phyloP scores from a whole-genome alignment of 495 filamentous ascomycete species.

The Thermochaetoides thermophila region DNA sequence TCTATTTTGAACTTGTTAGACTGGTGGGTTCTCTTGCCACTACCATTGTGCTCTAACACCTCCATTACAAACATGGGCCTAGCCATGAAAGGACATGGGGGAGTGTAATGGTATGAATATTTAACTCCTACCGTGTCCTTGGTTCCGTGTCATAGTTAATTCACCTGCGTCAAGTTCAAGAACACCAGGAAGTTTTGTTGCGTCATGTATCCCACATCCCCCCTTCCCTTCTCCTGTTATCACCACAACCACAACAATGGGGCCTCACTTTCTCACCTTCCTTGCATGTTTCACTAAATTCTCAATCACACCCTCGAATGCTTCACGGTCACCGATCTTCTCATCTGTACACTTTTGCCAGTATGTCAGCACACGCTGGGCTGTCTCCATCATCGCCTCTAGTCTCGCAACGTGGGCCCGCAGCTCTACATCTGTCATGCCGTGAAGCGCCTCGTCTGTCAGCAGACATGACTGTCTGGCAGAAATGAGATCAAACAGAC shows the following conservation, averaged over 20 bases:
- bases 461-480: slow-evolving; percentile 68
- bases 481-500: slow-evolving; percentile 60
- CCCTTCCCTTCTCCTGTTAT: not conserved
- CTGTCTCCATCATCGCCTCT: slow-evolving; percentile 48
- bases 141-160: too few relatives aligned
- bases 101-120: too few relatives aligned
- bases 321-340: slow-evolving; percentile 78
- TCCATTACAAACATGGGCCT: too few relatives aligned
- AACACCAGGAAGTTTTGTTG: too few relatives aligned
- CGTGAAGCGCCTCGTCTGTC: slow-evolving; percentile 64
- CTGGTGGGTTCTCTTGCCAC: too few relatives aligned
- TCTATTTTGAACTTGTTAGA: too few relatives aligned
- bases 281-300: slow-evolving; percentile 91
- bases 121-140: too few relatives aligned
- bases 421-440: slow-evolving; percentile 64
- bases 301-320: slow-evolving; percentile 96
- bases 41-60: too few relatives aligned
- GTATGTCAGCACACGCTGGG: slow-evolving; percentile 67
- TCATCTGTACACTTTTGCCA: slow-evolving; percentile 79
- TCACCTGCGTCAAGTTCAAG: too few relatives aligned
- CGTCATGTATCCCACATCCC: too few relatives aligned
- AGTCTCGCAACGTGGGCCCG: slow-evolving; percentile 55
- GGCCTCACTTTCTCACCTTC: slow-evolving; percentile 60
- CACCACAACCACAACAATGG: too few relatives aligned
- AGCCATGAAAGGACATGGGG: too few relatives aligned